A percentile compares a stretch with the other conserved stretches of the same genome.
Evolutionary conservation across 1,284 basidiomycete species (phyloP).

Genomic region (Apiotrichum laibachii): DNA sequence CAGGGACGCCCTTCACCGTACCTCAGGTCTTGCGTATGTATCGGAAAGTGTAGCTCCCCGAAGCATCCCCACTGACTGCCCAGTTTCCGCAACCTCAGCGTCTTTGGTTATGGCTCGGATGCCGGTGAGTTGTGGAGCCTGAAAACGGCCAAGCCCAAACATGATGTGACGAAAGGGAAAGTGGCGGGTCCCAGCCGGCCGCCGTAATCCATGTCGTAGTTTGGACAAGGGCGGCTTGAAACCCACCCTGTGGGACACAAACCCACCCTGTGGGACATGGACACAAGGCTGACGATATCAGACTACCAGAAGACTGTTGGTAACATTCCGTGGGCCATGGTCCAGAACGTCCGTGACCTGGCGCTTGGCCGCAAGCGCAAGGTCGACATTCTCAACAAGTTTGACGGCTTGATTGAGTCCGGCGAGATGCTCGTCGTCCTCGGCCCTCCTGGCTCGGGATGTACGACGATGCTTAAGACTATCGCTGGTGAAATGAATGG

Average conservation of each 20-base stretch:
- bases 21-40: slow-evolving; percentile 52
- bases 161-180: neutral
- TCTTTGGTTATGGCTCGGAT: slow-evolving; percentile 53
- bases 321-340: slow-evolving; percentile 49
- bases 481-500: slow-evolving; percentile 59
- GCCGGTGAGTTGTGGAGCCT: slow-evolving; percentile 35
- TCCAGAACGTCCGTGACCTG: slow-evolving; percentile 44
- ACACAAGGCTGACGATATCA: neutral
- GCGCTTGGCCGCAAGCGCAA: slow-evolving; percentile 48
- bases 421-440: slow-evolving; percentile 60
- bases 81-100: slow-evolving; percentile 50
- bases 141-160: no score
- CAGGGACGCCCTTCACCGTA: slow-evolving; percentile 43
- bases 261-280: no score
- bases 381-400: slow-evolving; percentile 55
- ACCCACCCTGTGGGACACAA: neutral
- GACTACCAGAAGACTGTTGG: slow-evolving; percentile 56
- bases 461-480: slow-evolving; percentile 58
- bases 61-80: neutral
- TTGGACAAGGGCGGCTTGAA: no score
- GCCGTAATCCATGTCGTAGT: neutral
- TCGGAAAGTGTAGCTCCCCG: neutral
- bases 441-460: slow-evolving; percentile 63
- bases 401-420: slow-evolving; percentile 53
- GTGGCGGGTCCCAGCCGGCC: neutral